A percentile compares a stretch with the other conserved stretches of the same genome.
Conservation (phyloP, 2,329 filamentous ascomycete genomes). For the Talaromyces verruculosus region DNA sequence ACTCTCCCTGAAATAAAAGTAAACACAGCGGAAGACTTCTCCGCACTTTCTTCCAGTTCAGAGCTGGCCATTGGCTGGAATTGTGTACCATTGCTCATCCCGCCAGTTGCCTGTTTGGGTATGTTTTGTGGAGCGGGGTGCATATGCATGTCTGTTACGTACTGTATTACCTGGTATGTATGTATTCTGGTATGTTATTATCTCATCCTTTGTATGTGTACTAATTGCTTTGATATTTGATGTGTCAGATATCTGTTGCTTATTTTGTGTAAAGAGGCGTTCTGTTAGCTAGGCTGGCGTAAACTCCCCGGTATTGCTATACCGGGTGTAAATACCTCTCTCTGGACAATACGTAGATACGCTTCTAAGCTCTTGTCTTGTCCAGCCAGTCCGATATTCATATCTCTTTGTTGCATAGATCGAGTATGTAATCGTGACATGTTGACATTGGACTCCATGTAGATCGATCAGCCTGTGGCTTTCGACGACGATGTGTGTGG, state of each 20-base stretch:
- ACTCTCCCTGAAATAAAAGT: background rate
- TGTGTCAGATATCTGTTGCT: background rate
- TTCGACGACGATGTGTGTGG: background rate
- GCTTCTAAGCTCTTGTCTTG: background rate
- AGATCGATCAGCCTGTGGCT: background rate
- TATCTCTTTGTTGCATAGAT: background rate
- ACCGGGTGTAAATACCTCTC: background rate
- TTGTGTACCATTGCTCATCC: background rate
- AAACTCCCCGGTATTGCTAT: background rate
- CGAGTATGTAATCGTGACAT: background rate
- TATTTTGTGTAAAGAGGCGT: background rate
- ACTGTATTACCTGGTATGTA: background rate
- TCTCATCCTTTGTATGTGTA: background rate
- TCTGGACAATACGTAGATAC: background rate
- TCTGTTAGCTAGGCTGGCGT: background rate
- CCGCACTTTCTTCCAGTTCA: background rate
- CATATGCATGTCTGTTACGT: background rate
- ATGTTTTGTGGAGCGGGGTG: background rate
- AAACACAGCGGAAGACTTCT: background rate
- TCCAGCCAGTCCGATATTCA: background rate
- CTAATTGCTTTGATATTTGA: background rate
- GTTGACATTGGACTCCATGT: background rate
- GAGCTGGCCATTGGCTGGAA: background rate
- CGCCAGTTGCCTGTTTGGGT: background rate
- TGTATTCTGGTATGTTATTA: background rate